These are phyloP conservation scores for Allium fistulosum DNA, from an alignment of 106 monocot genomes.

Conservation along the genomic window DNA sequence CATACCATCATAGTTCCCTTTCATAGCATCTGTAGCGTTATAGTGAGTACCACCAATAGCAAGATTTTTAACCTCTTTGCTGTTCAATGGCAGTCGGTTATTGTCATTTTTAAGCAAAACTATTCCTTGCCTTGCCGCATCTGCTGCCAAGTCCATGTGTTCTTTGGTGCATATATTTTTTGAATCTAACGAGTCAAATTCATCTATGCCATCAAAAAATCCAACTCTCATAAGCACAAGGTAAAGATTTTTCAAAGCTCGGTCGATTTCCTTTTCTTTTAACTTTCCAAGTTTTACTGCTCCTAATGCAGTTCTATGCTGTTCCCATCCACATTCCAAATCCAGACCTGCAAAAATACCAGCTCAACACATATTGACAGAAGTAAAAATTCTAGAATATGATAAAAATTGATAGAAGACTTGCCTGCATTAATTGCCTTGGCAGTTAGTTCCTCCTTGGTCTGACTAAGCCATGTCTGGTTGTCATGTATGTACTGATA, in stretches of 20 bases:
- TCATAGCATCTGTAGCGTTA: slow-evolving; percentile 18
- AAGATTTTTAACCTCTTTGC: neutral
- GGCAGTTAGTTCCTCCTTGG: slow-evolving; percentile 32
- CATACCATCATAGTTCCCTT: slow-evolving; percentile 39
- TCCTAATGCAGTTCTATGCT: neutral
- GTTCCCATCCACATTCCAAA: slow-evolving; percentile 37
- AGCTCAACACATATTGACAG: neutral
- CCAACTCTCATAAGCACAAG: slow-evolving; percentile 45
- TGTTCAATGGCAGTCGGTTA: slow-evolving; percentile 6
- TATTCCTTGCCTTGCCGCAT: slow-evolving; percentile 36
- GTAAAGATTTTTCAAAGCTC: slow-evolving; percentile 31
- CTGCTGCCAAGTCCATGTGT: slow-evolving; percentile 20
- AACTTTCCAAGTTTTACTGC: slow-evolving; percentile 25
- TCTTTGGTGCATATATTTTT: slow-evolving; percentile 16
- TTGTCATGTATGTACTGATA: slow-evolving; percentile 15
- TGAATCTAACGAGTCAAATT: slow-evolving; percentile 12
- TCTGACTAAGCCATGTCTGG: slow-evolving; percentile 9
- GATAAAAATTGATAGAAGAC: neutral
- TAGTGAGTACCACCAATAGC: slow-evolving; percentile 30
- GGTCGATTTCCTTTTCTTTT: slow-evolving; percentile 38
- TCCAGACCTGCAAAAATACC: slow-evolving; percentile 25
- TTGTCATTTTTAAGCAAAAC: slow-evolving; percentile 29
- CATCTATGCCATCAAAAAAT: slow-evolving; percentile 29
- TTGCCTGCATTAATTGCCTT: slow-evolving; percentile 31
- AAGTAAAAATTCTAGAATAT: neutral